Conservation (phyloP, 202 grass and related monocot species). For the Panicum hallii region DNA sequence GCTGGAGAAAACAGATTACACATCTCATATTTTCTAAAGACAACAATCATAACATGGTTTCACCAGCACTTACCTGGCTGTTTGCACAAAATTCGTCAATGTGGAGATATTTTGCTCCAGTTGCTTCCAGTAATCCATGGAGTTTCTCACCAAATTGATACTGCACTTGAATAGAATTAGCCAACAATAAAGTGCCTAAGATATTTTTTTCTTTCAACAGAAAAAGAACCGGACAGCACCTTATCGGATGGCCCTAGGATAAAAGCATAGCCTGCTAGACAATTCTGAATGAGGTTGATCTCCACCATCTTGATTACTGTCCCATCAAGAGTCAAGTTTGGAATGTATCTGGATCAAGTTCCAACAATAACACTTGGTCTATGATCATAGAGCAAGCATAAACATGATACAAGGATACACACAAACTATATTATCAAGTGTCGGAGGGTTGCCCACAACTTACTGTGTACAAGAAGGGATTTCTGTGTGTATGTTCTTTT, state of each 20-base stretch:
- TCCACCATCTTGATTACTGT: conserved; percentile 74
- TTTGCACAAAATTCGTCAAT: conserved; percentile 80
- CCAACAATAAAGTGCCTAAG: conserved; percentile 30
- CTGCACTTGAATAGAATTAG: conserved; percentile 52
- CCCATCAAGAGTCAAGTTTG: conserved; percentile 72
- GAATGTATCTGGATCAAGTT: conserved; percentile 74
- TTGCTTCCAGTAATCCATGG: conserved; percentile 60
- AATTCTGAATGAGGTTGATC: conserved; percentile 60
- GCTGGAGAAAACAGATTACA: conserved; percentile 8
- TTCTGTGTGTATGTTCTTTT: conserved; percentile 70
- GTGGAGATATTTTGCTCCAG: conserved; percentile 74
- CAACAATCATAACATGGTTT: conserved; percentile 29
- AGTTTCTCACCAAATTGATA: conserved; percentile 93
- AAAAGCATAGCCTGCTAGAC: conserved; percentile 75
- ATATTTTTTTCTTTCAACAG: conserved; percentile 23
- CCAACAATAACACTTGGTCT: conserved; percentile 32
- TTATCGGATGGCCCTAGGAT: conserved; percentile 70
- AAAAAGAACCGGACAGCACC: conserved; percentile 55
- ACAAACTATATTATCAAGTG: conserved; percentile 25
- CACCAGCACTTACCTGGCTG: conserved; percentile 67
- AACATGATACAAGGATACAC: conserved; percentile 26
- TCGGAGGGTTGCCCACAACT: conserved; percentile 48
- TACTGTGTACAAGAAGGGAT: conserved; percentile 83
- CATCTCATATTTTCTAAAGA: conserved; percentile 20
- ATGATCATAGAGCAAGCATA: conserved; percentile 19